Conservation (phyloP, 768 basidiomycete species). For the Mycena epipterygia region DNA sequence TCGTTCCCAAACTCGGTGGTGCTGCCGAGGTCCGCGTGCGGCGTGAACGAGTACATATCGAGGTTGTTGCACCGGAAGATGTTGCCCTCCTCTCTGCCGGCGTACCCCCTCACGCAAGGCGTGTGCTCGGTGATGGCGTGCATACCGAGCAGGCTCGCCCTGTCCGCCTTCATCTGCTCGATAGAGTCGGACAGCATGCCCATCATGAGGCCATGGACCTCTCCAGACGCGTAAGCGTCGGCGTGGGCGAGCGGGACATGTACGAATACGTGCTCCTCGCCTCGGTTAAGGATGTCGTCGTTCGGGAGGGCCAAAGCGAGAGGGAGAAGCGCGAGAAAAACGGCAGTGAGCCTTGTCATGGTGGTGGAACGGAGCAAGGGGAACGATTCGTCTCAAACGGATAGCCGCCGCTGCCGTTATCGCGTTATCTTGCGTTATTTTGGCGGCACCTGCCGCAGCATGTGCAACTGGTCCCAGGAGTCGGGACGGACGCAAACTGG, state of each 20-base stretch:
- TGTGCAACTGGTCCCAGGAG: no score
- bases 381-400: neutral
- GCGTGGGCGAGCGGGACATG: constrained; percentile 31
- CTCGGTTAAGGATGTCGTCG: constrained; percentile 19
- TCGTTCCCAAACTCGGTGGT: constrained; percentile 31
- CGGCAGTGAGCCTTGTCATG: constrained; percentile 10
- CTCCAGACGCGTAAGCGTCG: constrained; percentile 33
- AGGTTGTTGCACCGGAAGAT: constrained; percentile 33
- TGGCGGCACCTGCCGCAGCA: no score
- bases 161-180: constrained; percentile 22
- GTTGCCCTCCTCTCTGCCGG: constrained; percentile 28
- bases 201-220: constrained; percentile 36
- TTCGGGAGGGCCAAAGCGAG: constrained; percentile 9
- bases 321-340: constrained; percentile 11
- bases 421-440: no score
- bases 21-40: constrained; percentile 32
- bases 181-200: constrained; percentile 25
- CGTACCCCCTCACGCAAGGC: constrained; percentile 33
- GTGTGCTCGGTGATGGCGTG: constrained; percentile 28
- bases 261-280: constrained; percentile 31
- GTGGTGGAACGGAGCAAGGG: constrained; percentile 5
- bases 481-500: no score
- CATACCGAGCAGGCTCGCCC: constrained; percentile 14
- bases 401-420: no score
- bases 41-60: constrained; percentile 34